Evolutionary conservation across 2,329 filamentous ascomycete genomes (phyloP), one percentile per base, ranked within the genome.

Genomic region (Clathrospora elynae): DNA sequence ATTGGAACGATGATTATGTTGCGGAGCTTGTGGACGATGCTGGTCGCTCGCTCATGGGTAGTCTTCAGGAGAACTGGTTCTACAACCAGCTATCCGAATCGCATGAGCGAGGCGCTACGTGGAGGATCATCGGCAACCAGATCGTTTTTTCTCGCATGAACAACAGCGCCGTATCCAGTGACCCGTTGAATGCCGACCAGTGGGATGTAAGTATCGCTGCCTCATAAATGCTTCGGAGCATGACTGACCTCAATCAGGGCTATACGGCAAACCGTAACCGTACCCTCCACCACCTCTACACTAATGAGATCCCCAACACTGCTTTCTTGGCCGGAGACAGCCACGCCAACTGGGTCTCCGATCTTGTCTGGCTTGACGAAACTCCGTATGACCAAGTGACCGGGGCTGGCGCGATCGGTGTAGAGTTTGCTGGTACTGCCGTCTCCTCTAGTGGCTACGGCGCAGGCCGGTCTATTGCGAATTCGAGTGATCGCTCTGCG

Each of bases 101-200:
- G 1, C 73, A 78, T 13, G 57, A 78, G 9, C 78, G 86, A 8
- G 82, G 82, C 9, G 82, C 85, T 1, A 75, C 77, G 0, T 90
- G 86, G 86, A 75, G 85, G 17, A 66, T 90, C 20, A 76, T 90
- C 19, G 86, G 86, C 9, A 86, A 83, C 35, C 86, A 88, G 66
- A 81, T 85, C 34, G 49, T 66, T 28, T 66, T 65, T 43, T 60
- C 56, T 1, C 37, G 59, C 2, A 59, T 66, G 42, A 61, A 65
- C 32, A 59, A 60, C 16, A 59, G 48, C 5, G 57, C 55, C 2
- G 49, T 57, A 8, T 46, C 43, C 14, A 42, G 36, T 9, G 34
- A 57, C 16, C 42, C 48, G 35, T 8, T 64, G 19, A 75, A 83
- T 56, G 76, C 77, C 44, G 82, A 85, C 56, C 74, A 75, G 29